These are phyloP conservation scores for Calonectria pteridis DNA, from an alignment of 2,329 filamentous ascomycete genomes.

Conservation along the genomic window DNA sequence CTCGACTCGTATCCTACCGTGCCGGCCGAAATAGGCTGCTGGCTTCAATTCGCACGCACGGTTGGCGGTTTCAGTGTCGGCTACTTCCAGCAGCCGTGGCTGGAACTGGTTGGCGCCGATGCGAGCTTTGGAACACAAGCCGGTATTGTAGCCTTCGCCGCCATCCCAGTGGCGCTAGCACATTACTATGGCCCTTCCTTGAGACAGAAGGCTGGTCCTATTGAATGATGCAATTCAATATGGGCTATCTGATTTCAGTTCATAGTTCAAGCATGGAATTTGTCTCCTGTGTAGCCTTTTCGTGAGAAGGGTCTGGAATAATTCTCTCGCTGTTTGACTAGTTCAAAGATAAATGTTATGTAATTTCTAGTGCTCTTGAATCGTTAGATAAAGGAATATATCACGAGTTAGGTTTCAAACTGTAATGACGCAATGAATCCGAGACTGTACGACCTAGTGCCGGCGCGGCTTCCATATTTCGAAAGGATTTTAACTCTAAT, in stretches of 20 bases:
- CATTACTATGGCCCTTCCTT: background rate
- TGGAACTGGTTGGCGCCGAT: conserved; percentile 48
- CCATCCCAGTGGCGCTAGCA: background rate
- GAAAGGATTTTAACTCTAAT: no score
- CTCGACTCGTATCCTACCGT: conserved; percentile 62
- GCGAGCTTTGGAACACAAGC: conserved; percentile 55
- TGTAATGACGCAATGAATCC: no score
- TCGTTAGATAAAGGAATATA: no score
- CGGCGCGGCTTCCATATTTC: no score
- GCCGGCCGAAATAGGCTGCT: conserved; percentile 58
- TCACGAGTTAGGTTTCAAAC: no score
- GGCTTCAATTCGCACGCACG: conserved; percentile 52
- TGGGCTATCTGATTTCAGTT: background rate
- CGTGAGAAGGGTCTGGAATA: no score
- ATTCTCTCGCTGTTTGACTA: no score
- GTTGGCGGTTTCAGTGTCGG: conserved; percentile 59
- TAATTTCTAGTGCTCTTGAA: no score
- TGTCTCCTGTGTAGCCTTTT: no score
- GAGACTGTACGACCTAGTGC: no score
- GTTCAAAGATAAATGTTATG: no score
- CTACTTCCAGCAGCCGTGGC: conserved; percentile 63
- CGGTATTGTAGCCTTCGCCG: conserved; percentile 27
- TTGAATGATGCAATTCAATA: background rate
- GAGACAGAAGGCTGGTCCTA: background rate
- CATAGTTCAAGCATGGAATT: background rate